Conservation (phyloP, 192 early-diverging fungal species). For the Mortierella antarctica region DNA sequence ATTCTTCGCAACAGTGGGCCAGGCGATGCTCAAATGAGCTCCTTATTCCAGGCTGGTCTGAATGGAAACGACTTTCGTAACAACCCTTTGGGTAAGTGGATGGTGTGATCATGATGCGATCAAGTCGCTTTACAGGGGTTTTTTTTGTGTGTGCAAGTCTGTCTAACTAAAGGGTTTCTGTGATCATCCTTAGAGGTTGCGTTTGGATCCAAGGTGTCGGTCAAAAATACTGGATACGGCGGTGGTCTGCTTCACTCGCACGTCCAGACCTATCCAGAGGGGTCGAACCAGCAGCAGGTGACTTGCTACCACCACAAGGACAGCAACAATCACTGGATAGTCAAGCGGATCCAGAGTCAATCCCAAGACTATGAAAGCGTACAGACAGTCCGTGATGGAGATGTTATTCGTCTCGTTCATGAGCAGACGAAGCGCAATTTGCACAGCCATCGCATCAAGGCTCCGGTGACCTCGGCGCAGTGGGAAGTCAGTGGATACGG, state of each 20-base stretch:
- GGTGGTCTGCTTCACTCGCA: slow-evolving; percentile 97
- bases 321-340: slow-evolving; percentile 91
- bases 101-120: too few relatives aligned
- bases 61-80: slow-evolving; percentile 79
- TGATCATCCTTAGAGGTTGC: slow-evolving; percentile 73
- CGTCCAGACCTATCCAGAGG: slow-evolving; percentile 80
- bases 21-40: slow-evolving; percentile 94
- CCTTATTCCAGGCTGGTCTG: slow-evolving; percentile 95
- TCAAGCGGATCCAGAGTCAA: slow-evolving; percentile 60
- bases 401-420: slow-evolving; percentile 87
- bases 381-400: slow-evolving; percentile 80
- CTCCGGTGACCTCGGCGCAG: slow-evolving; percentile 76
- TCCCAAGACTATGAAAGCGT: slow-evolving; percentile 48
- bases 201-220: slow-evolving; percentile 88
- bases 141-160: not conserved
- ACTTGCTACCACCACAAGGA: slow-evolving; percentile 96
- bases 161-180: not conserved
- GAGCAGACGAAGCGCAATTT: slow-evolving; percentile 76
- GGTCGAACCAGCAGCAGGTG: slow-evolving; percentile 93
- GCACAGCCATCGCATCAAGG: slow-evolving; percentile 86
- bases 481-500: slow-evolving; percentile 96
- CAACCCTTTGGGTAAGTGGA: slow-evolving; percentile 80
- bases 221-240: slow-evolving; percentile 86
- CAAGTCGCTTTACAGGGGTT: not conserved
- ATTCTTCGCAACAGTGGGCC: slow-evolving; percentile 83